Evolutionary conservation across 345 rosid species (phyloP).

Genomic region (Gossypium rotundifolium): DNA sequence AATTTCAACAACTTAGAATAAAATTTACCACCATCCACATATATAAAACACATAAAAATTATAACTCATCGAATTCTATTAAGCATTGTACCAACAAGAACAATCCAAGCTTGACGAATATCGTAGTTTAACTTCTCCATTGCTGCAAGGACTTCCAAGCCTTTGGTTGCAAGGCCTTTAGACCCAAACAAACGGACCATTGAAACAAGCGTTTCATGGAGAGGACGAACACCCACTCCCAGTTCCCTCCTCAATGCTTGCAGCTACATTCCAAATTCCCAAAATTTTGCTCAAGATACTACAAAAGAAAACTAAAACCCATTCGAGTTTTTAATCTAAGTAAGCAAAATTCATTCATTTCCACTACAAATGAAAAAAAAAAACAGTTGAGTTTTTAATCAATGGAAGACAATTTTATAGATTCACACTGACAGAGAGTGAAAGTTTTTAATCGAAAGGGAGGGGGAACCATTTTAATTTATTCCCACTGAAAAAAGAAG

Average conservation of each 20-base stretch:
- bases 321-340: background rate
- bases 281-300: background rate
- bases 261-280: conserved; percentile 40
- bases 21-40: background rate
- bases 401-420: no score
- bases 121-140: conserved; percentile 80
- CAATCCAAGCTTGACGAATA: conserved; percentile 80
- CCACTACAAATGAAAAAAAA: background rate
- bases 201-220: conserved; percentile 75
- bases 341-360: background rate
- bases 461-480: background rate
- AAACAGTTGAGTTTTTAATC: no score
- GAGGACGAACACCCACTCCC: conserved; percentile 71
- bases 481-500: background rate
- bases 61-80: background rate
- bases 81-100: conserved; percentile 69
- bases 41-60: background rate
- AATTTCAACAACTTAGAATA: conserved; percentile 12
- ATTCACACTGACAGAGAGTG: no score
- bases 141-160: conserved; percentile 68
- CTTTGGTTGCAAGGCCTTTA: conserved; percentile 63
- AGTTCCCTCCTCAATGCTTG: conserved; percentile 80
- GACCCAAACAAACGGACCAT: conserved; percentile 66
- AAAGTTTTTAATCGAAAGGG: background rate
- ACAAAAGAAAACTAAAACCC: background rate